Evolutionary conservation across 208 protist genomes (phyloP).

Genomic region (Crithidia brevicula): DNA sequence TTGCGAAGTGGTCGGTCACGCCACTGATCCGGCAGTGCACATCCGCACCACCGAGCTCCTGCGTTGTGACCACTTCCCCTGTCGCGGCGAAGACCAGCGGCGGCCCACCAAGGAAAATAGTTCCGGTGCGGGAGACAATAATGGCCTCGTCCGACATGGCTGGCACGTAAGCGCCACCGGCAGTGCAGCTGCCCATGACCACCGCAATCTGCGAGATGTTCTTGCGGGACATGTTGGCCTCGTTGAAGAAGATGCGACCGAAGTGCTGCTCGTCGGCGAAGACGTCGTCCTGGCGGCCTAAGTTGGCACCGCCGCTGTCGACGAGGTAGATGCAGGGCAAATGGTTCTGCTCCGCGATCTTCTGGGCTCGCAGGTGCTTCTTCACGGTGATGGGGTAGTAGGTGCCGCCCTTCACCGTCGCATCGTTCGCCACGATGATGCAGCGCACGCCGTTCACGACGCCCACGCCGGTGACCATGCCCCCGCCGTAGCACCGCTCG

Average conservation of each 20-base stretch:
- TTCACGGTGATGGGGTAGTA: slow-evolving; percentile 98
- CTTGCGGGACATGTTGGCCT: slow-evolving; percentile 95
- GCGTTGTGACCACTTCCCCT: slow-evolving; percentile 92
- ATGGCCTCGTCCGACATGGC: slow-evolving; percentile 96
- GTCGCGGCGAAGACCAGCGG: slow-evolving; percentile 95
- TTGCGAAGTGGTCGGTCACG: slow-evolving; percentile 94
- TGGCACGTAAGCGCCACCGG: slow-evolving; percentile 96
- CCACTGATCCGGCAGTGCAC: slow-evolving; percentile 92
- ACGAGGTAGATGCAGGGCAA: slow-evolving; percentile 98
- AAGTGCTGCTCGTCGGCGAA: slow-evolving; percentile 98
- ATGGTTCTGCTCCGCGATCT: slow-evolving; percentile 95
- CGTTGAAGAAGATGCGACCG: slow-evolving; percentile 98
- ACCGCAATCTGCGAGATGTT: slow-evolving; percentile 96
- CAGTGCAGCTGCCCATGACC: slow-evolving; percentile 98
- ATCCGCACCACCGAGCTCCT: slow-evolving; percentile 96
- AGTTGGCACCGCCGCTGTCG: slow-evolving; percentile 96
- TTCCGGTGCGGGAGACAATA: slow-evolving; percentile 94
- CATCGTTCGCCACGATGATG: slow-evolving; percentile 98
- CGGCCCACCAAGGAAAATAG: slow-evolving; percentile 97
- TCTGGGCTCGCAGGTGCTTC: slow-evolving; percentile 97
- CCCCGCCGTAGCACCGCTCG: slow-evolving; percentile 85
- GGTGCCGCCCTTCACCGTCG: slow-evolving; percentile 97
- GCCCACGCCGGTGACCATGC: slow-evolving; percentile 96
- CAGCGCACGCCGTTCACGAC: slow-evolving; percentile 81
- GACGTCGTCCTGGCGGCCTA: slow-evolving; percentile 92